A percentile compares a stretch with the other conserved stretches of the same genome.
Evolutionary conservation across 345 rosid species (phyloP).

Genomic region (Dipteronia dyeriana): DNA sequence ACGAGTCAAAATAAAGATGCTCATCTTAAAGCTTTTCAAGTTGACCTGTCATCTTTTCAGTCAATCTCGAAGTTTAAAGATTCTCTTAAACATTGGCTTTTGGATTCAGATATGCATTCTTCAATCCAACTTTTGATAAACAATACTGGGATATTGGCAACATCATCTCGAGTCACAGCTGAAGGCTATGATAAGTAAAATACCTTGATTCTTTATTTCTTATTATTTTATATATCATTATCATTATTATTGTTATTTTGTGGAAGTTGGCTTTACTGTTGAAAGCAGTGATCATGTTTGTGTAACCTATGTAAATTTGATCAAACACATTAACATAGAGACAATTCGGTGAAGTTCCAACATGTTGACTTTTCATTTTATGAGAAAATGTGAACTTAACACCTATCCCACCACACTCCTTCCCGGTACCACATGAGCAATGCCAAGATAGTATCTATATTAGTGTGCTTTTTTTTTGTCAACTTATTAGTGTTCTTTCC

Average conservation of each 20-base stretch:
- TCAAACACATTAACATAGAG: neutral
- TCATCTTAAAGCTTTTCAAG: constrained; percentile 60
- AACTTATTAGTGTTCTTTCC: neutral
- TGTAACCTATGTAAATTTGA: neutral
- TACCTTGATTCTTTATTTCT: constrained; percentile 6
- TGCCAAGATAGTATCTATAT: neutral
- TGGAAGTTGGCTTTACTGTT: constrained; percentile 1
- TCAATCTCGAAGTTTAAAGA: constrained; percentile 63
- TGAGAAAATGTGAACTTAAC: neutral
- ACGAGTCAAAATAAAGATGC: constrained; percentile 49
- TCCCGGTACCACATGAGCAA: neutral
- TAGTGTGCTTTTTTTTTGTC: no score
- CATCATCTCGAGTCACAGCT: constrained; percentile 51
- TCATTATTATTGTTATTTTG: neutral
- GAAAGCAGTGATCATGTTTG: neutral
- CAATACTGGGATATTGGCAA: constrained; percentile 92
- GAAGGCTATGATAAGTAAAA: constrained; percentile 88
- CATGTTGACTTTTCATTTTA: constrained; percentile 12
- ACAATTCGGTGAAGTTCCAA: neutral
- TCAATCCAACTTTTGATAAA: constrained; percentile 85
- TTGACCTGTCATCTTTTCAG: constrained; percentile 65
- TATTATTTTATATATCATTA: neutral
- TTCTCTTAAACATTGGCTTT: constrained; percentile 77
- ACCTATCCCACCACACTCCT: neutral
- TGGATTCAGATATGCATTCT: constrained; percentile 65